Conservation (phyloP, 225 moss, liverwort and hornwort genomes). For the Straminergon stramineum region DNA sequence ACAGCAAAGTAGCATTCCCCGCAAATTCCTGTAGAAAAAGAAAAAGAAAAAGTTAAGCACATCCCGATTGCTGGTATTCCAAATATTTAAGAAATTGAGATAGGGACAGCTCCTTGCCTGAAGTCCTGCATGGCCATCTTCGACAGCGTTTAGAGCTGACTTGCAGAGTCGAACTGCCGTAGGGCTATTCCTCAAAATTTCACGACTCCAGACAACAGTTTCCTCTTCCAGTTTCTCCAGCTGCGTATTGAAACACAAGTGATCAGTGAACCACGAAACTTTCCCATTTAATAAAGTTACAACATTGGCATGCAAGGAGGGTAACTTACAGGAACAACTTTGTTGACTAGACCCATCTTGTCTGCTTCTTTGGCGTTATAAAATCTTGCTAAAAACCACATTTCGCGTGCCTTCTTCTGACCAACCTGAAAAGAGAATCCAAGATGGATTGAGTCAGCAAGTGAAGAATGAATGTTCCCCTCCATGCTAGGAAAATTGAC, state of each 20-base stretch:
- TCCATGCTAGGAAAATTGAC: neutral
- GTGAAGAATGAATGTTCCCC: neutral
- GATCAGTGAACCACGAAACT: neutral
- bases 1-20: slow-evolving; percentile 83
- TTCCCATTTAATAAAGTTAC: neutral
- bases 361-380: slow-evolving; percentile 85
- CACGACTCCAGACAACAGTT: slow-evolving; percentile 90
- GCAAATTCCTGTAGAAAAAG: slow-evolving; percentile 53
- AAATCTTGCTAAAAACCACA: slow-evolving; percentile 90
- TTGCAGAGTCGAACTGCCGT: slow-evolving; percentile 86
- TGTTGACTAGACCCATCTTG: slow-evolving; percentile 89
- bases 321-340: slow-evolving; percentile 80
- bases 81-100: neutral
- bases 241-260: slow-evolving; percentile 16
- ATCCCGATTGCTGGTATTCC: neutral
- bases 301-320: neutral
- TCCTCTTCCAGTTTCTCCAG: slow-evolving; percentile 80
- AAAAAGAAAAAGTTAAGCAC: neutral
- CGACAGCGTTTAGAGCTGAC: slow-evolving; percentile 83
- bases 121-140: slow-evolving; percentile 78
- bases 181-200: slow-evolving; percentile 92
- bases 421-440: slow-evolving; percentile 48
- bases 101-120: slow-evolving; percentile 33
- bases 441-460: neutral
- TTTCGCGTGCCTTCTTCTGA: slow-evolving; percentile 89